Base-by-base conservation (phyloP, 768 basidiomycete genomes). In the Jaapia argillacea region DNA sequence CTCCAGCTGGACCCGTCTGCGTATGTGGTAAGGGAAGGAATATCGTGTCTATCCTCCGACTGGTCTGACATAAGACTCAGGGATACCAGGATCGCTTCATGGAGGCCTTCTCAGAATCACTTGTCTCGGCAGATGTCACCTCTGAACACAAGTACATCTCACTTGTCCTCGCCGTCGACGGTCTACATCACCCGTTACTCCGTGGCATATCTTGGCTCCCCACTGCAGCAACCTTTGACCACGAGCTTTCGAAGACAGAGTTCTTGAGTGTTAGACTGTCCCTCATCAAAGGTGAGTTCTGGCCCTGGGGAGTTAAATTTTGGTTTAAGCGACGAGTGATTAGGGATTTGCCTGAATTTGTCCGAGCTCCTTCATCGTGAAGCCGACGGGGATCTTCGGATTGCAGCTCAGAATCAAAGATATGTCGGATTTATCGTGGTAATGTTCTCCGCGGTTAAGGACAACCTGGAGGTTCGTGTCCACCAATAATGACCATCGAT, bases 101-200 rank as follows among this genome's bases (percentile, higher is more conserved):
- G 3, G 61, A 71, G 13, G 64, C 75, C 6, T 57, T 86, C 20
- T 60, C 85, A 24, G 63, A 70, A 45, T 67, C 71, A 5, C 51
- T 82, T 12, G 70, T 74, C 5, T 69, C 75, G 1, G 57, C 61
- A 22, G 58, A 66, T 38, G 49, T 70, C 20, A 71, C 70, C 0
- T 64, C 75, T 21, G 82, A 84, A 54, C 72, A 74, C 44, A 70
- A 79, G 46, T 86, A 77, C 47, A 56, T 74, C 6, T 62, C 72
- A 2, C 53, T 71, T 22, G 51, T 88, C n/a, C 61, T 86, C 25
- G 69, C 73, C 6, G 62, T 79, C n/a, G 79, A 77, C 44, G 66
- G 69, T 27, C 54, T 73, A 6, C 69, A 62, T 6, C 79, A 86
- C 56, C 68, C 73, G 3, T 55, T 79, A 5, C 54, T 81, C 28